Conservation (phyloP, 2,329 filamentous ascomycete genomes). For the Tolypocladium endophyticum region DNA sequence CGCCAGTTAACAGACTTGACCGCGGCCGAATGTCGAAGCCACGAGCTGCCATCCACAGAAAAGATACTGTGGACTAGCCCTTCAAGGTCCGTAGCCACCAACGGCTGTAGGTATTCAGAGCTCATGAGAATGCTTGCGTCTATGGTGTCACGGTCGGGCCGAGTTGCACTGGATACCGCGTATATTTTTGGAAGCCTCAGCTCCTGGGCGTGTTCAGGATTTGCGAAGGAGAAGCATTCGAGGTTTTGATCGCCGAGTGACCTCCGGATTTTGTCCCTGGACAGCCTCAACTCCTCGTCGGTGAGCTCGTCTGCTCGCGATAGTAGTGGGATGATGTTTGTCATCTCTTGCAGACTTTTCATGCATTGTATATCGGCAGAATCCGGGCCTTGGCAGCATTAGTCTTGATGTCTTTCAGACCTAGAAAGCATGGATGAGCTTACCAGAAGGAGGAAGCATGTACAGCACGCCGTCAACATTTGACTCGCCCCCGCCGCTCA, state of each 20-base stretch:
- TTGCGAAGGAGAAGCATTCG: constrained; percentile 55
- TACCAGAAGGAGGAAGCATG: constrained; percentile 59
- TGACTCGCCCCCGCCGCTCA: constrained; percentile 73
- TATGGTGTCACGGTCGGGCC: constrained; percentile 70
- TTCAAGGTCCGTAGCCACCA: constrained; percentile 64
- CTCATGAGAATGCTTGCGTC: constrained; percentile 92
- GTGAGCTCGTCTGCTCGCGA: constrained; percentile 64
- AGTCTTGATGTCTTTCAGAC: background rate
- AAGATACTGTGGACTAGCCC: constrained; percentile 65
- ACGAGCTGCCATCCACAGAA: constrained; percentile 64
- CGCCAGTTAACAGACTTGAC: constrained; percentile 73
- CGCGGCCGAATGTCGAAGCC: constrained; percentile 72
- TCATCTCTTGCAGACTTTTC: constrained; percentile 56
- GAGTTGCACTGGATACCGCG: constrained; percentile 64
- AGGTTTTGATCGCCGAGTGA: constrained; percentile 49
- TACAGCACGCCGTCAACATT: constrained; percentile 83
- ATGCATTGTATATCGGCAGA: constrained; percentile 58
- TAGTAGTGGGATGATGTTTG: constrained; percentile 78
- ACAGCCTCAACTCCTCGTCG: constrained; percentile 39
- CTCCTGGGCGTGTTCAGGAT: constrained; percentile 13
- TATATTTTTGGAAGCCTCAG: constrained; percentile 41
- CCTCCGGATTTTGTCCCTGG: constrained; percentile 49
- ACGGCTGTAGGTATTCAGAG: constrained; percentile 75
- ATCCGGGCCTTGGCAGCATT: constrained; percentile 17
- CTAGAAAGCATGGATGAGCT: constrained; percentile 11